These are phyloP conservation scores for Penicillium bialowiezense DNA, from an alignment of 495 filamentous ascomycete species.

Conservation along the genomic window DNA sequence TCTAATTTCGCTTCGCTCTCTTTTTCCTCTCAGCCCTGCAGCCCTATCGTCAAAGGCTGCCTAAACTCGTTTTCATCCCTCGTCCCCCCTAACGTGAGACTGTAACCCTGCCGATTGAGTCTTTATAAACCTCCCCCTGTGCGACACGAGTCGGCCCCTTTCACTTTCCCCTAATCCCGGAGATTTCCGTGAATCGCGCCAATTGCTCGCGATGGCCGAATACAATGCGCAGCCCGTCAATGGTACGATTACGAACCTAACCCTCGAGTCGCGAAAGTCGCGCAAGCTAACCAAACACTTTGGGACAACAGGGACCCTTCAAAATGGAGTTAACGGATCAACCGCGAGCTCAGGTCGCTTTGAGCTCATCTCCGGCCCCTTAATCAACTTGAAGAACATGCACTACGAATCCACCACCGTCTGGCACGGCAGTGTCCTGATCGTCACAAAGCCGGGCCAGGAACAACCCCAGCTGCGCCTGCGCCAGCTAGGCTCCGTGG, in stretches of 20 bases:
- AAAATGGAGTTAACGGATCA: conserved; percentile 17
- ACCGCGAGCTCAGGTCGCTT: conserved; percentile 14
- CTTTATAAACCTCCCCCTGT: conserved; percentile 5
- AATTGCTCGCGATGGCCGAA: conserved; percentile 13
- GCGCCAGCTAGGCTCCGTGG: conserved; percentile 42
- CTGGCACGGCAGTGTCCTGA: conserved; percentile 82
- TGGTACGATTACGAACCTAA: conserved; percentile 7
- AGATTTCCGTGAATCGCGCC: conserved; percentile 6
- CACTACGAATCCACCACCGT: conserved; percentile 50
- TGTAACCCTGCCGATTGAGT: neutral
- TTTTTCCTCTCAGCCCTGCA: conserved; percentile 23
- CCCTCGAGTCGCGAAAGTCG: neutral
- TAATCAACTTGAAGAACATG: conserved; percentile 85
- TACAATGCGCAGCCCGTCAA: conserved; percentile 10
- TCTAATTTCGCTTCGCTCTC: conserved; percentile 14
- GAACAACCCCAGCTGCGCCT: conserved; percentile 49
- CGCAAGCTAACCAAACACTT: neutral
- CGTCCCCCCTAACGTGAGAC: neutral
- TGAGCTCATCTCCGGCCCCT: conserved; percentile 67
- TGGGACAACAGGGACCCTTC: conserved; percentile 5
- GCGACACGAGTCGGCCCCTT: conserved; percentile 11
- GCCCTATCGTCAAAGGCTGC: conserved; percentile 18
- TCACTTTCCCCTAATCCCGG: neutral
- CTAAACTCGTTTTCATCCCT: conserved; percentile 3
- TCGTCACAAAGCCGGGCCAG: conserved; percentile 69